These are phyloP conservation scores for Voacanga thouarsii DNA, from an alignment of 257 asterid species.

Conservation along the genomic window DNA sequence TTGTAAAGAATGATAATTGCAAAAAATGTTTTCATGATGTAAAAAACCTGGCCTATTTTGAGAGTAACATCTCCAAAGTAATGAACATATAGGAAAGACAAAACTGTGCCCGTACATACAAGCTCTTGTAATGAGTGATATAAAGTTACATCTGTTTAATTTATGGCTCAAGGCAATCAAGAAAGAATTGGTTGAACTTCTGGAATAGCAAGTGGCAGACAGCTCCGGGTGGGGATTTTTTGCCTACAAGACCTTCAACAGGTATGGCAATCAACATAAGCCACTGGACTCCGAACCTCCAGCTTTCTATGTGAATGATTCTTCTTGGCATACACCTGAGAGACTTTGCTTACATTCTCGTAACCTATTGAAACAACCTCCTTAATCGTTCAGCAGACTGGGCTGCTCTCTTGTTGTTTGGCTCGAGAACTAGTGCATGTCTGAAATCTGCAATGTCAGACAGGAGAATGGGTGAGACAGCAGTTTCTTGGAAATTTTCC, in stretches of 20 bases:
- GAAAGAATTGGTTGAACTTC: neutral
- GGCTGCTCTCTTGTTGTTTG: constrained; percentile 90
- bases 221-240: neutral
- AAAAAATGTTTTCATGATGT: neutral
- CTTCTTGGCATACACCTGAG: constrained; percentile 1
- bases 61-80: neutral
- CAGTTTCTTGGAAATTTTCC: neutral
- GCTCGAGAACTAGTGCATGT: constrained; percentile 87
- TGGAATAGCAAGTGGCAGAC: neutral
- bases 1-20: neutral
- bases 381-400: constrained; percentile 62
- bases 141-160: neutral
- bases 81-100: neutral
- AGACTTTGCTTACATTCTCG: constrained; percentile 15
- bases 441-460: constrained; percentile 60
- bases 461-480: neutral
- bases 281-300: neutral
- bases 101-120: constrained; percentile 15
- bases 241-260: neutral
- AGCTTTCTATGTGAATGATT: neutral
- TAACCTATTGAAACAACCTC: constrained; percentile 48
- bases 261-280: neutral
- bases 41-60: neutral
- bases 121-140: neutral
- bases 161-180: neutral